Base-by-base conservation (phyloP, 768 basidiomycete genomes). In the Mrakia gelida region DNA sequence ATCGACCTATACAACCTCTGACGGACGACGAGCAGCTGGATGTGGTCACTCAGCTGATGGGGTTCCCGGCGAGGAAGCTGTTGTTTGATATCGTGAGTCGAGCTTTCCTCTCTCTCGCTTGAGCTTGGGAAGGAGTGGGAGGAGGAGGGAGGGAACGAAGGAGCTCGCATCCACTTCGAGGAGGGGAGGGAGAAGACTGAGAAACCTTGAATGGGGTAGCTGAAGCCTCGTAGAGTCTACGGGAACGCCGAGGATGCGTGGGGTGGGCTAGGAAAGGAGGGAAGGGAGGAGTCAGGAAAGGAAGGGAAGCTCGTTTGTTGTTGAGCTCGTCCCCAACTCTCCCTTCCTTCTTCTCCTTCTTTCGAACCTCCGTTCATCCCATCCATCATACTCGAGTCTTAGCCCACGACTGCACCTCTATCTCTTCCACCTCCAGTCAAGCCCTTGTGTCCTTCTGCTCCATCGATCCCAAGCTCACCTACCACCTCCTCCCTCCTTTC, bases 21-120 rank as follows among this genome's bases (percentile, higher is more conserved):
- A 70, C 77, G 41, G 62, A 74, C 26, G 77, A 73, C 2, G 72
- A 78, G 65, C 77, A 78, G 65, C 77, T 78, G 49, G 72, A 73
- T 26, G 77, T 78, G 15, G 77, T 78, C 30, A 78, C 77, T 34
- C 73, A 78, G 34, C 28, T 78, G 32, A 78, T 78, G 77, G 65
- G 71, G 9, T 71, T 74, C 28, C 77, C 77, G 15, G 72, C 77
- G 4, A 67, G 77, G 41, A 78, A 75, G 65, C 41, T 78, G n/a
- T 54, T 78, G 32, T 78, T 73, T 32, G 77, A 78, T 32, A 78
- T 78, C 28, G 77, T 73, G 30, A 71, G 77, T 73, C 16, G 21
- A 30, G 7, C 11, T 28, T n/a, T 34, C n/a, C n/a, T n/a, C 28
- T 45, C 45, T 45, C 15, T 13, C 9, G 11, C 11, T 6, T 45